Evolutionary conservation across 208 protist genomes (phyloP).

Genomic region (Leishmania arabica): DNA sequence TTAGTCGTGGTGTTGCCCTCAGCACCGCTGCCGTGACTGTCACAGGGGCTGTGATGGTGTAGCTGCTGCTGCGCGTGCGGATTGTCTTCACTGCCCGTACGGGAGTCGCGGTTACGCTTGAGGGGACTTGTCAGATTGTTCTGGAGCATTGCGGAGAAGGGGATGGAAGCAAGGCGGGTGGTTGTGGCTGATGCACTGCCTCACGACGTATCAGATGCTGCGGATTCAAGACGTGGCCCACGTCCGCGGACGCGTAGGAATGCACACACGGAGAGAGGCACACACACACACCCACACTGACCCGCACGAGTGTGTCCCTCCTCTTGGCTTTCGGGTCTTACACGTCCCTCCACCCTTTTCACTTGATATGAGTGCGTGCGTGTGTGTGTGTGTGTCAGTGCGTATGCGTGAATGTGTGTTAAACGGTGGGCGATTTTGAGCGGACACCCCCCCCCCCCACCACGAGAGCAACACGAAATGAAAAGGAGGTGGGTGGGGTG

Average conservation of each 20-base stretch:
- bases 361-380: too few relatives aligned
- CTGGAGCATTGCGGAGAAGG: constrained; percentile 10
- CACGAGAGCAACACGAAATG: too few relatives aligned
- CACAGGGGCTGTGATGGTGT: background rate
- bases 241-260: background rate
- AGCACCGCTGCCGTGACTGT: background rate
- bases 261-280: background rate
- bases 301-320: background rate
- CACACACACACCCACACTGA: constrained; percentile 10
- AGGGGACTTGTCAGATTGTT: constrained; percentile 21
- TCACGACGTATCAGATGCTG: background rate
- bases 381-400: too few relatives aligned
- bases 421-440: too few relatives aligned
- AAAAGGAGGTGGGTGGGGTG: too few relatives aligned
- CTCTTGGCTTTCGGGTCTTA: too few relatives aligned
- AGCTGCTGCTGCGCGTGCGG: constrained; percentile 5
- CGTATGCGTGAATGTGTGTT: too few relatives aligned
- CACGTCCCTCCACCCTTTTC: too few relatives aligned
- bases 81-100: constrained; percentile 10
- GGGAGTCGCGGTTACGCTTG: constrained; percentile 26
- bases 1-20: background rate
- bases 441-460: too few relatives aligned
- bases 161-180: background rate
- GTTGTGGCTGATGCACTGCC: background rate
- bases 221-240: background rate